These are phyloP conservation scores for Chrysochromulina parva DNA, from an alignment of 78 protist species.

Conservation along the genomic window DNA sequence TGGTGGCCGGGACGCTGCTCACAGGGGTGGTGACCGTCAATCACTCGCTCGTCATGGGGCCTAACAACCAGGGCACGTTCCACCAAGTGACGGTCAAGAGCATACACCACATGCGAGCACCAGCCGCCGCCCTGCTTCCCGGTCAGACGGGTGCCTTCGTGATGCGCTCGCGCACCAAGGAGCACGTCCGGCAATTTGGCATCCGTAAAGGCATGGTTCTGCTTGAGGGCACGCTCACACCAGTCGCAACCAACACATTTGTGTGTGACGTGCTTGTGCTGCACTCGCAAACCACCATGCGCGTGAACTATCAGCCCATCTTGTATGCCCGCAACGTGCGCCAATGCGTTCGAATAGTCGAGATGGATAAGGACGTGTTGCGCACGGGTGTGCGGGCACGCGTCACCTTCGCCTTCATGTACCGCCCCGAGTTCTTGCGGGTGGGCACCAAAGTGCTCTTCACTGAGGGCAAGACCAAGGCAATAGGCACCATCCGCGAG, in stretches of 20 bases:
- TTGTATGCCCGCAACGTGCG: slow-evolving; percentile 77
- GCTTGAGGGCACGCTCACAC: not conserved
- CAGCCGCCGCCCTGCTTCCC: slow-evolving; percentile 67
- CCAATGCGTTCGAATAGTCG: no score
- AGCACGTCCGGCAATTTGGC: not conserved
- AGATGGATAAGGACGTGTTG: not conserved
- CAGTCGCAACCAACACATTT: slow-evolving; percentile 57
- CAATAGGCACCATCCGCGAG: not conserved
- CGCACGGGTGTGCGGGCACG: not conserved
- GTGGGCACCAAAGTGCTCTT: not conserved
- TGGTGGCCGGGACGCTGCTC: slow-evolving; percentile 84
- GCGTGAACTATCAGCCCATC: slow-evolving; percentile 84
- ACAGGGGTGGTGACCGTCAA: slow-evolving; percentile 59
- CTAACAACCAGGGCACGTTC: slow-evolving; percentile 78
- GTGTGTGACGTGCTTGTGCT: slow-evolving; percentile 85
- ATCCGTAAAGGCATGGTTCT: slow-evolving; percentile 88
- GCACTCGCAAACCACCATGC: slow-evolving; percentile 87
- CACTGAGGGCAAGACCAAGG: slow-evolving; percentile 25
- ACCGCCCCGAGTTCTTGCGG: not conserved
- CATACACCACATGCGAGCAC: slow-evolving; percentile 46
- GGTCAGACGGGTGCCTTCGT: slow-evolving; percentile 82
- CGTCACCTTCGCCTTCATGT: not conserved
- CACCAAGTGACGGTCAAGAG: slow-evolving; percentile 61
- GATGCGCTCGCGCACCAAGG: slow-evolving; percentile 54
- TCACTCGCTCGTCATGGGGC: slow-evolving; percentile 82